A percentile compares a stretch with the other conserved stretches of the same genome.
Evolutionary conservation across 2,329 filamentous ascomycete genomes (phyloP).

Genomic region (Diaporthe nobilis): DNA sequence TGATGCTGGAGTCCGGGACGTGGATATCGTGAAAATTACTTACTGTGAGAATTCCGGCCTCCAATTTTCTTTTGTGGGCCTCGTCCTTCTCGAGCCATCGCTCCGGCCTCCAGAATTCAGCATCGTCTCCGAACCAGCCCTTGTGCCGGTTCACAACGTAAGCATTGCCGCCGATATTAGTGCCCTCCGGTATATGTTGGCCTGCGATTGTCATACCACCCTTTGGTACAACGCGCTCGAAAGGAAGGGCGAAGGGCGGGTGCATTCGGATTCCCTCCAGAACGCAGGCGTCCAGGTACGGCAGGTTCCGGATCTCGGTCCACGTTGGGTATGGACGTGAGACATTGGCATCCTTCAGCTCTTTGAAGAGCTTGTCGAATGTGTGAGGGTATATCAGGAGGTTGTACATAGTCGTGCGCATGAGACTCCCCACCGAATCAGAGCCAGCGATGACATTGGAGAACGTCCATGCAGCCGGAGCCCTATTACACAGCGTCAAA

Average conservation of each 20-base stretch:
- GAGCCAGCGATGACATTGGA: constrained; percentile 49
- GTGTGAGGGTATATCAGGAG: constrained; percentile 48
- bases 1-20: neutral
- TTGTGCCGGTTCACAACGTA: constrained; percentile 47
- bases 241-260: constrained; percentile 47
- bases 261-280: constrained; percentile 49
- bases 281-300: constrained; percentile 48
- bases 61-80: constrained; percentile 41
- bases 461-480: constrained; percentile 49
- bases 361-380: constrained; percentile 46
- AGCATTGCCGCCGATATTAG: constrained; percentile 46
- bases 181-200: constrained; percentile 45
- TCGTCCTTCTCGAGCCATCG: constrained; percentile 44
- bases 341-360: constrained; percentile 48
- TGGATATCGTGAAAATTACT: neutral
- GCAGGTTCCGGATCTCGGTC: constrained; percentile 47
- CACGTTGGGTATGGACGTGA: constrained; percentile 48
- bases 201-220: constrained; percentile 45
- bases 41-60: constrained; percentile 44
- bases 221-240: constrained; percentile 48
- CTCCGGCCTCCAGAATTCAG: constrained; percentile 46
- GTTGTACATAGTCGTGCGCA: constrained; percentile 48
- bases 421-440: constrained; percentile 49
- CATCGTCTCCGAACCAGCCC: constrained; percentile 44
- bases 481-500: constrained; percentile 40